Percentiles rank a stretch among this genome's conserved stretches.
These are phyloP conservation scores for Jaminaea rosea DNA, from an alignment of 1,284 basidiomycete genomes.

Conservation along the genomic window DNA sequence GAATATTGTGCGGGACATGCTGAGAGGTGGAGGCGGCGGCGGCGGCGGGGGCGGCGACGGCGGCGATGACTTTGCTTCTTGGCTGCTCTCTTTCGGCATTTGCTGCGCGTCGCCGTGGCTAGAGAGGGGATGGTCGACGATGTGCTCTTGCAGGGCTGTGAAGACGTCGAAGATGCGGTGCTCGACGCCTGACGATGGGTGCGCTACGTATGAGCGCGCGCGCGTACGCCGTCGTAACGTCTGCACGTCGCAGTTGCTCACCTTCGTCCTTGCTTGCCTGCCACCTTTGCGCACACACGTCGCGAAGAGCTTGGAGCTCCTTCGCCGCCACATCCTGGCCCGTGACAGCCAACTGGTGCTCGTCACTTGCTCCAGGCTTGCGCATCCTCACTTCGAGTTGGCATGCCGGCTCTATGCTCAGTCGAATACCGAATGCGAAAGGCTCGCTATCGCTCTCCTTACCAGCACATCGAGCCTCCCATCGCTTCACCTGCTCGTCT, in stretches of 20 bases:
- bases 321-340: not conserved
- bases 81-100: not conserved
- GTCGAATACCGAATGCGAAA: not conserved
- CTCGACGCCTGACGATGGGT: too few species aligned
- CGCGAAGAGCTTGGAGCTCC: not conserved
- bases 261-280: not conserved
- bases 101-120: not conserved
- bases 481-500: not conserved
- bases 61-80: too few species aligned
- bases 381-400: not conserved
- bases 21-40: not conserved
- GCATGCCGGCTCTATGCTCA: not conserved
- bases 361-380: not conserved
- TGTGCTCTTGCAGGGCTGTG: not conserved
- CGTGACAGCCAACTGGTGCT: not conserved
- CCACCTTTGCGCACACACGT: too few species aligned
- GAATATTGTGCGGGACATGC: not conserved
- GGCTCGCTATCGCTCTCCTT: not conserved
- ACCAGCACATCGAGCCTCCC: not conserved
- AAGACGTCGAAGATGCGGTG: not conserved
- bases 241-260: too few species aligned
- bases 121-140: not conserved
- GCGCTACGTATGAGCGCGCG: too few species aligned
- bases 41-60: not conserved
- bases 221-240: too few species aligned